phyloP scores from a whole-genome alignment of 2,329 filamentous ascomycete species.

The Xylariaceae sp. region DNA sequence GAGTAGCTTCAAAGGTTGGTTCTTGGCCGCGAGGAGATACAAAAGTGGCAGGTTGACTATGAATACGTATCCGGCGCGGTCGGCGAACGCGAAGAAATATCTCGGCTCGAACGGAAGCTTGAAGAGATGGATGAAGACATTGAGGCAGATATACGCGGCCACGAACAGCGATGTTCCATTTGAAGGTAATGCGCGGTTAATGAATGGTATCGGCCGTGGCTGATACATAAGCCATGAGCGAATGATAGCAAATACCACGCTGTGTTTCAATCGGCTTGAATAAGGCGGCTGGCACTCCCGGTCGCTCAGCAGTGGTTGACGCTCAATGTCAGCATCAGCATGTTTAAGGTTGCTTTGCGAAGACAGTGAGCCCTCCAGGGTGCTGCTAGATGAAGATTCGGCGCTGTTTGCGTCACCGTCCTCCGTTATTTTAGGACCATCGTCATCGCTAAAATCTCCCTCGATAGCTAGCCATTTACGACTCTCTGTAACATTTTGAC shows the following conservation, averaged over 20 bases:
- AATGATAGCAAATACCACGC: slow-evolving; percentile 7
- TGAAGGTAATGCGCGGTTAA: slow-evolving; percentile 63
- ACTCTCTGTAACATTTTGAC: slow-evolving; percentile 30
- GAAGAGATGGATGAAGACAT: slow-evolving; percentile 65
- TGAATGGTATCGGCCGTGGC: slow-evolving; percentile 60
- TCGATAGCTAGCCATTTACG: slow-evolving; percentile 37
- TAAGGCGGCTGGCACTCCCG: background rate
- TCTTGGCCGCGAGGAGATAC: slow-evolving; percentile 71
- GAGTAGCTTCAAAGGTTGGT: slow-evolving; percentile 65
- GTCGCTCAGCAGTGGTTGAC: slow-evolving; percentile 43
- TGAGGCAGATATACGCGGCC: slow-evolving; percentile 58
- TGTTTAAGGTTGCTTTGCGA: slow-evolving; percentile 36
- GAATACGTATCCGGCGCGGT: slow-evolving; percentile 61
- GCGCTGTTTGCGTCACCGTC: slow-evolving; percentile 23
- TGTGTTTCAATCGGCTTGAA: background rate
- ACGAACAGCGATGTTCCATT: slow-evolving; percentile 63
- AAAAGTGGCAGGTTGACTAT: slow-evolving; percentile 58
- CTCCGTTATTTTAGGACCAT: slow-evolving; percentile 13
- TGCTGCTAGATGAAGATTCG: slow-evolving; percentile 47
- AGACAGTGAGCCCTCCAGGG: slow-evolving; percentile 37
- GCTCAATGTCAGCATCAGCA: slow-evolving; percentile 43
- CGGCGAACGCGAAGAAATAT: slow-evolving; percentile 64
- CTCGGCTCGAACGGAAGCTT: slow-evolving; percentile 53
- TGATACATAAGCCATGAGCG: slow-evolving; percentile 59
- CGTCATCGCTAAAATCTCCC: slow-evolving; percentile 1